Evolutionary conservation across 768 basidiomycete species (phyloP), one percentile per base, ranked within the genome.

Genomic region (Russula ochroleuca): DNA sequence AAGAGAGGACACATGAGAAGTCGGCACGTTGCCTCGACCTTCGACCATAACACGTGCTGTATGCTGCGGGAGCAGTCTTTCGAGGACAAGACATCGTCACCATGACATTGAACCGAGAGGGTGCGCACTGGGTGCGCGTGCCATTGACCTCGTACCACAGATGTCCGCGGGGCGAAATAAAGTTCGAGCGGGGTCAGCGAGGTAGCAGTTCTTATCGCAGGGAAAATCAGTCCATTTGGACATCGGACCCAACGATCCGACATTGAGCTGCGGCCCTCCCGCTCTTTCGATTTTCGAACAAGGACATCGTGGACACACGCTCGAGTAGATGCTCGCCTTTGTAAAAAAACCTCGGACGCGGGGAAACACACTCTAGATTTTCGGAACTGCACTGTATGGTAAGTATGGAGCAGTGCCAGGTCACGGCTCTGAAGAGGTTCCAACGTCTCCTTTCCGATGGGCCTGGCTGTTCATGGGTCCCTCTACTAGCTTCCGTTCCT

Each of bases 401-500:
- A 55, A 48, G 14, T 35, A 6, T 48, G 47, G 47, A 35, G 19
- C 17, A 33, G 23, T 28, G 2, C 35, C 15, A 35, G 15, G 33
- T 52, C 38, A 60, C 15, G 45, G 43, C 33, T 55, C 51, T 47
- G 59, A 49, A 19, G 57, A n/a, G 23, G 38, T 17, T 21, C 43
- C 19, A n/a, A 9, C 23, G 1, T 59, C 33, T 47, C 33, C 21
- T 57, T 28, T 43, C 15, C 40, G 45, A 1, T 4, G 45, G 19
- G 17, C 11, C 57, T 9, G n/a, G 51, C 15, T 25, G 48, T 28
- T 51, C 38, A 54, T 41, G 11, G 67, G 58, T 7, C 61, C 57
- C 28, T 71, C 70, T 33, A 69, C 67, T 1, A 83, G 69, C 65
- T 72, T 74, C 67, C 79, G 76, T 71, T 89, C 85, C 54, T 79